phyloP scores from a whole-genome alignment of 257 asterid genomes.

The Eucommia ulmoides region DNA sequence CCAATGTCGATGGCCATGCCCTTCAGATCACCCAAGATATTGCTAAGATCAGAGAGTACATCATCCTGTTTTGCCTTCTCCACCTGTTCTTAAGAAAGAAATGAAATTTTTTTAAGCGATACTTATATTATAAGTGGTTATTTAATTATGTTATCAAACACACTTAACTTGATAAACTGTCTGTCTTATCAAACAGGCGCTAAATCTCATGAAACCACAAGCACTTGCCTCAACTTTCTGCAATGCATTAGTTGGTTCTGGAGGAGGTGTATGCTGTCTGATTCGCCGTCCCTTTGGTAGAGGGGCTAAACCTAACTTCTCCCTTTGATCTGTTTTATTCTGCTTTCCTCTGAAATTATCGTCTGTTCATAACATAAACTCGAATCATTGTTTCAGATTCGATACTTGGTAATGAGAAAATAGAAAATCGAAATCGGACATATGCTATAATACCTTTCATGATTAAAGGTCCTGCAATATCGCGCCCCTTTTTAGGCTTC shows the following conservation, averaged over 20 bases:
- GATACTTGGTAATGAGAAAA: neutral
- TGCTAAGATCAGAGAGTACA: slow-evolving; percentile 56
- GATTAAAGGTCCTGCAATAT: slow-evolving; percentile 56
- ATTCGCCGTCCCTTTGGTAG: slow-evolving; percentile 31
- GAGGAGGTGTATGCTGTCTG: slow-evolving; percentile 46
- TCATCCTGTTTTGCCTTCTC: slow-evolving; percentile 93
- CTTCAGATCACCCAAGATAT: slow-evolving; percentile 68
- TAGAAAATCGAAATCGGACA: slow-evolving; percentile 1
- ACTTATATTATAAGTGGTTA: no score
- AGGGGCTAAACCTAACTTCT: slow-evolving; percentile 49
- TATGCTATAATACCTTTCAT: slow-evolving; percentile 57
- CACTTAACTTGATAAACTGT: neutral
- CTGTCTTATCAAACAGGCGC: neutral
- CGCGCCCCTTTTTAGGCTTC: slow-evolving; percentile 73
- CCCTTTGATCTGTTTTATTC: slow-evolving; percentile 46
- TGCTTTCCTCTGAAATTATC: slow-evolving; percentile 35
- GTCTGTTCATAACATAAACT: slow-evolving; percentile 27
- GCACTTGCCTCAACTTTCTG: slow-evolving; percentile 61
- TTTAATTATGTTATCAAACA: no score
- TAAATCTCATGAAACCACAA: neutral
- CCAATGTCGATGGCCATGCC: slow-evolving; percentile 95
- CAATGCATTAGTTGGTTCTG: slow-evolving; percentile 67
- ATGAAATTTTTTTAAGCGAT: neutral
- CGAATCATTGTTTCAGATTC: neutral
- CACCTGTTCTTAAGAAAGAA: slow-evolving; percentile 15